A percentile compares a stretch with the other conserved stretches of the same genome.
These are phyloP conservation scores for Nematocida parisii DNA, from an alignment of 371 early-diverging fungal species.

Conservation along the genomic window DNA sequence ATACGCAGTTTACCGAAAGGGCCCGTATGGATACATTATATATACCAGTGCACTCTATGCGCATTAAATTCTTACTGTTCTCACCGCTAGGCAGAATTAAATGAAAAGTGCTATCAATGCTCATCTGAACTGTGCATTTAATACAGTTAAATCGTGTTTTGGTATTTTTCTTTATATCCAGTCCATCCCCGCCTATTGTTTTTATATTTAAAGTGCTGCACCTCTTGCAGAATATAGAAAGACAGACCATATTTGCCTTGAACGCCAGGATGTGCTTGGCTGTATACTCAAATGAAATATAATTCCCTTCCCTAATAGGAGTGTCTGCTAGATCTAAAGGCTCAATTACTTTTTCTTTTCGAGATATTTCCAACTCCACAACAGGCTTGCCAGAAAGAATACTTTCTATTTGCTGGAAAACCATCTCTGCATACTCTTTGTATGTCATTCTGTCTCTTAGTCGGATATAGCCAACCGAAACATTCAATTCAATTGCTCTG, in stretches of 20 bases:
- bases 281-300: slow-evolving; percentile 19
- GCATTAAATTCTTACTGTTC: slow-evolving; percentile 34
- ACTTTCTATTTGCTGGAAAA: slow-evolving; percentile 60
- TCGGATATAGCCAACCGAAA: slow-evolving; percentile 53
- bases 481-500: slow-evolving; percentile 49
- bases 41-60: slow-evolving; percentile 13
- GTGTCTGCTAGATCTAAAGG: slow-evolving; percentile 13
- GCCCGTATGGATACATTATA: slow-evolving; percentile 1
- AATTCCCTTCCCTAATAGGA: not conserved
- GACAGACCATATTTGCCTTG: not conserved
- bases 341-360: not conserved
- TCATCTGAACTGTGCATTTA: slow-evolving; percentile 32
- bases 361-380: slow-evolving; percentile 42
- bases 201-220: slow-evolving; percentile 16
- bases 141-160: slow-evolving; percentile 14
- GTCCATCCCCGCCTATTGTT: not conserved
- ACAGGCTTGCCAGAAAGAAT: slow-evolving; percentile 7
- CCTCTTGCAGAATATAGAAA: slow-evolving; percentile 29
- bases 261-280: slow-evolving; percentile 25
- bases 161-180: slow-evolving; percentile 41
- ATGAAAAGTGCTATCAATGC: slow-evolving; percentile 49
- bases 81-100: slow-evolving; percentile 27
- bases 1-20: slow-evolving; percentile 11
- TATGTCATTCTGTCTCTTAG: slow-evolving; percentile 49
- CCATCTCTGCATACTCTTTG: slow-evolving; percentile 52